Percentiles rank a stretch among this genome's conserved stretches.
phyloP scores from a whole-genome alignment of 208 protist genomes.

The Blechomonas ayalai region DNA sequence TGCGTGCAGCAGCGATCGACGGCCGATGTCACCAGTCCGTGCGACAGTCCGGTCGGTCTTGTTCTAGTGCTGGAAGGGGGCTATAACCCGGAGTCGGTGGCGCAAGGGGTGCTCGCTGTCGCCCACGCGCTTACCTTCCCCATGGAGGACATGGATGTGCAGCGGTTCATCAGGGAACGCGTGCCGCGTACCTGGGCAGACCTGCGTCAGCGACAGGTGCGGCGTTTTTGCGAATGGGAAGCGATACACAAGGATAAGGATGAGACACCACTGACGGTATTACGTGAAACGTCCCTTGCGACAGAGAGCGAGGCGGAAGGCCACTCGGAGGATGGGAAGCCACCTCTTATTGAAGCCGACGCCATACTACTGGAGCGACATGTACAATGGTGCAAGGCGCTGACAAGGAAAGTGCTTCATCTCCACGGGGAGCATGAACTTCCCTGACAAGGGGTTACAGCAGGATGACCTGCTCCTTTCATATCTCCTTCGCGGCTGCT shows the following conservation, averaged over 20 bases:
- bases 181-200: constrained; percentile 54
- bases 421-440: no score
- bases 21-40: neutral
- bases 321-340: neutral
- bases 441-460: no score
- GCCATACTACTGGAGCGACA: constrained; percentile 28
- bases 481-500: no score
- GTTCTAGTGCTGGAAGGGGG: constrained; percentile 72
- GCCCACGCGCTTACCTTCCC: constrained; percentile 56
- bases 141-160: constrained; percentile 23
- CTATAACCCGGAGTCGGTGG: constrained; percentile 65
- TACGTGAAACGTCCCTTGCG: neutral
- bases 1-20: constrained; percentile 19
- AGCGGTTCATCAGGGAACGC: constrained; percentile 4
- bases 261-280: constrained; percentile 2
- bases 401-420: no score
- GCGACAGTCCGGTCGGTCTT: constrained; percentile 16
- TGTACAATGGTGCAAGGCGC: constrained; percentile 45
- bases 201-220: constrained; percentile 29
- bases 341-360: constrained; percentile 16
- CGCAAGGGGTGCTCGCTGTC: constrained; percentile 48
- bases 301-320: neutral
- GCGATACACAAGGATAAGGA: constrained; percentile 10
- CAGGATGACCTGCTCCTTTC: no score
- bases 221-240: constrained; percentile 14